phyloP scores from a whole-genome alignment of 192 early-diverging fungal genomes.

The Dissophora globulifera region DNA sequence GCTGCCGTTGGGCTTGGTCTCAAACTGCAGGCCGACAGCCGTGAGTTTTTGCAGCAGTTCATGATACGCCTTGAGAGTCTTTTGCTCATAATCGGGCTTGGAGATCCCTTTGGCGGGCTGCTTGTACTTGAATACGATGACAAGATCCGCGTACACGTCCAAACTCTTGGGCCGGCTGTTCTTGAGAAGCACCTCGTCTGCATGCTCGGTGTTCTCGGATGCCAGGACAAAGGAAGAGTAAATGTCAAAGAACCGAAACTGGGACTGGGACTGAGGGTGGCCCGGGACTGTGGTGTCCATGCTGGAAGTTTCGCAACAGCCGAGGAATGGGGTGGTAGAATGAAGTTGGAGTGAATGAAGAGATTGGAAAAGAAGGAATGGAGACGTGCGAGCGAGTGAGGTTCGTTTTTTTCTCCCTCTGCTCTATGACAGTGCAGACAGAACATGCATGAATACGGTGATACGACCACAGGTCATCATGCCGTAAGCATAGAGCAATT shows the following conservation, averaged over 20 bases:
- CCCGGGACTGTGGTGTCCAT: constrained; percentile 12
- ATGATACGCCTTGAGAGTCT: constrained; percentile 60
- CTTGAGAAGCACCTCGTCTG: background rate
- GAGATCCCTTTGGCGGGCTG: constrained; percentile 13
- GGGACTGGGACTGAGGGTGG: background rate
- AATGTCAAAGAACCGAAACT: constrained; percentile 39
- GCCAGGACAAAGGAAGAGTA: constrained; percentile 21
- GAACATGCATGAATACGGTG: too few relatives aligned
- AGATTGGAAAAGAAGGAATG: too few relatives aligned
- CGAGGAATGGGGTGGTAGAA: too few relatives aligned
- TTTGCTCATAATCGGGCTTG: constrained; percentile 35
- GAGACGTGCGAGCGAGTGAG: too few relatives aligned
- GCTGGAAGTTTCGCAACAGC: too few relatives aligned
- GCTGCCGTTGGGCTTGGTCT: constrained; percentile 66
- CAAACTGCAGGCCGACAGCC: constrained; percentile 69
- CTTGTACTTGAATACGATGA: constrained; percentile 57
- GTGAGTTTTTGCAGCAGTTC: constrained; percentile 64
- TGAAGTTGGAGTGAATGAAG: too few relatives aligned
- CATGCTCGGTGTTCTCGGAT: background rate
- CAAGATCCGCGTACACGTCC: constrained; percentile 52
- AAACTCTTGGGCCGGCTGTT: constrained; percentile 10
- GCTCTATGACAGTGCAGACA: too few relatives aligned
- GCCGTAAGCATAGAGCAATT: constrained; percentile 18
- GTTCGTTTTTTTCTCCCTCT: too few relatives aligned
- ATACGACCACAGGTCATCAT: too few relatives aligned